Conservation (phyloP, 306 rosid genomes). For the Alnus glutinosa region DNA sequence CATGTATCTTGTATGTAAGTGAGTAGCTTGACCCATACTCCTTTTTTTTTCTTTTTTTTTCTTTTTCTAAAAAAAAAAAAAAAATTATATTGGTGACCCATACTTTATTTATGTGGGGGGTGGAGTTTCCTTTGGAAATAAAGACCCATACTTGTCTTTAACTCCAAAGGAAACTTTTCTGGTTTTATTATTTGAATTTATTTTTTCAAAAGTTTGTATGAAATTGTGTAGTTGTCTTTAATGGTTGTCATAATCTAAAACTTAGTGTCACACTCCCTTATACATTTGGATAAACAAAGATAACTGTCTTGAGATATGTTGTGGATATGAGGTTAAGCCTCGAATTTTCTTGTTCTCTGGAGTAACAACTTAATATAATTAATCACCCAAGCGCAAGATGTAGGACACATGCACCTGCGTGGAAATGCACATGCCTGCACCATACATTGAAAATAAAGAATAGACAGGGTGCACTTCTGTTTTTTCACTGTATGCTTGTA, state of each 20-base stretch:
- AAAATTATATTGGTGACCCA: no score
- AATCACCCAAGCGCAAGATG: not conserved
- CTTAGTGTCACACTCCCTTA: not conserved
- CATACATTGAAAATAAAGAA: not conserved
- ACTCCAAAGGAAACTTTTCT: not conserved
- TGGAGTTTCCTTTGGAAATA: no score
- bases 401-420: no score
- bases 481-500: not conserved
- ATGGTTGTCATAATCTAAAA: not conserved
- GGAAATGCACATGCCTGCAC: not conserved
- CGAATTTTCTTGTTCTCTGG: slow-evolving; percentile 1
- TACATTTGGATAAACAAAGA: not conserved
- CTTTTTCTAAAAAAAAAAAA: no score
- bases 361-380: not conserved
- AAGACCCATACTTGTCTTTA: not conserved
- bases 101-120: no score
- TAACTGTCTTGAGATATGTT: slow-evolving; percentile 2
- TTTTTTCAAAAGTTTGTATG: not conserved
- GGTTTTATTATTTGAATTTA: not conserved
- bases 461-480: not conserved
- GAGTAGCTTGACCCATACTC: not conserved
- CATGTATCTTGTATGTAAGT: not conserved
- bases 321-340: slow-evolving; percentile 22
- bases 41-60: no score
- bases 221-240: not conserved